These are phyloP conservation scores for Cucurbitaria berberidis DNA, from an alignment of 2,329 filamentous ascomycete species.

Conservation along the genomic window DNA sequence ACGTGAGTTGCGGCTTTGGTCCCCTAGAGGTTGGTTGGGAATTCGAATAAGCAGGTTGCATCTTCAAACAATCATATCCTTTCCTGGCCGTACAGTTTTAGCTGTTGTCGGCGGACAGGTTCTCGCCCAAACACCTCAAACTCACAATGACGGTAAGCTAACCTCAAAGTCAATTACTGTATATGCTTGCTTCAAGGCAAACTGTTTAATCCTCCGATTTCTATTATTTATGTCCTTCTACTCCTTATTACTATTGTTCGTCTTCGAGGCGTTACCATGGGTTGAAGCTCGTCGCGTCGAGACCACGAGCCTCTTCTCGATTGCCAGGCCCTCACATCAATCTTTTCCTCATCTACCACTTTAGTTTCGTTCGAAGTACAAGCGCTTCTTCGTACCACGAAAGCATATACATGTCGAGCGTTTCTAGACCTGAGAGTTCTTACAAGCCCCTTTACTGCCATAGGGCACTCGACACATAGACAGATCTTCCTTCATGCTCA, in stretches of 20 bases:
- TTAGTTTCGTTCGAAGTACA: constrained; percentile 9
- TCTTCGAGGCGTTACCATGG: constrained; percentile 12
- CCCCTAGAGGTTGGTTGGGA: constrained; percentile 1
- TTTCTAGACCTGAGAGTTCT: constrained; percentile 4
- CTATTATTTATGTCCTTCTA: background rate
- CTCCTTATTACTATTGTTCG: background rate
- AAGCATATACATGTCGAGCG: constrained; percentile 1
- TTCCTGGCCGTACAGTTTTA: constrained; percentile 18
- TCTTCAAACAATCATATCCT: constrained; percentile 3
- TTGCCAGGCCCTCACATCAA: constrained; percentile 10
- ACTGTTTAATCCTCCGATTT: background rate
- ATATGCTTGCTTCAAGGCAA: constrained; percentile 10
- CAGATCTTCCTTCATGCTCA: constrained; percentile 35
- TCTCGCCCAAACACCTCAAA: constrained; percentile 6
- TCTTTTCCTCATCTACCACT: constrained; percentile 21
- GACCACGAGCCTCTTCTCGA: constrained; percentile 18
- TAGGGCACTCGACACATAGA: constrained; percentile 28
- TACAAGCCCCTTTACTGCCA: constrained; percentile 32
- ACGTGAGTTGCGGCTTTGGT: constrained; percentile 11
- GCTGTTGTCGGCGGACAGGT: constrained; percentile 8
- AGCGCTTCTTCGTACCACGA: constrained; percentile 6
- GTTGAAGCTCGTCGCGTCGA: constrained; percentile 9
- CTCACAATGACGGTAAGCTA: constrained; percentile 40
- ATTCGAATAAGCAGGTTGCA: constrained; percentile 12
- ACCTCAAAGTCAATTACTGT: constrained; percentile 2